Conservation (phyloP, 768 basidiomycete species). For the Omphalotus guepiniiformis region DNA sequence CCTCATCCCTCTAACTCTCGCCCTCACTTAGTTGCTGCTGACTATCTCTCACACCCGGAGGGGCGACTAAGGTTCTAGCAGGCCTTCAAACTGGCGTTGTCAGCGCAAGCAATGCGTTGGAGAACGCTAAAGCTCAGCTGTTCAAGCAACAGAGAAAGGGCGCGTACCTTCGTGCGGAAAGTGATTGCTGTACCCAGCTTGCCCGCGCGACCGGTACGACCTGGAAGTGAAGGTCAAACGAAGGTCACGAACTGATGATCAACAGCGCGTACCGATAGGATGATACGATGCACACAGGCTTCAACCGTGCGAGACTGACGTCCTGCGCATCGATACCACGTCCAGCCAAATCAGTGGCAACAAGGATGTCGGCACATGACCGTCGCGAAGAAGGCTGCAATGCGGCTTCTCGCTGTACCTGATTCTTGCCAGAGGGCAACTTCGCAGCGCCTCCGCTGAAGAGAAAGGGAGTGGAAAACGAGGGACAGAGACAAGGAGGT, state of each 20-base stretch:
- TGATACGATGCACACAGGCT: slow-evolving; percentile 97
- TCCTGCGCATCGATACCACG: slow-evolving; percentile 99
- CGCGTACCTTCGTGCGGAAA: slow-evolving; percentile 93
- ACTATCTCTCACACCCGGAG: slow-evolving; percentile 64
- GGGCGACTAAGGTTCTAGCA: slow-evolving; percentile 83
- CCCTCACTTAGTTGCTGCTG: slow-evolving; percentile 67
- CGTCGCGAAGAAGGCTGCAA: slow-evolving; percentile 80
- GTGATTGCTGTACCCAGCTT: slow-evolving; percentile 93
- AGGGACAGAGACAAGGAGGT: too few species aligned
- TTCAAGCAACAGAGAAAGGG: too few species aligned
- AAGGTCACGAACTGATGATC: too few species aligned
- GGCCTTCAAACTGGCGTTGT: slow-evolving; percentile 83
- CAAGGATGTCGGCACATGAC: slow-evolving; percentile 84
- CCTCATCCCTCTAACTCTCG: slow-evolving; percentile 51
- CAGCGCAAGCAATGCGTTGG: slow-evolving; percentile 74
- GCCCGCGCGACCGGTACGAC: slow-evolving; percentile 98
- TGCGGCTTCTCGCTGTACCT: slow-evolving; percentile 94
- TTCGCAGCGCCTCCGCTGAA: too few species aligned
- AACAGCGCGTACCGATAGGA: too few species aligned
- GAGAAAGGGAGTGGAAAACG: too few species aligned
- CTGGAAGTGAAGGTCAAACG: too few species aligned
- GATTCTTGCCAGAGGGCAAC: slow-evolving; percentile 96
- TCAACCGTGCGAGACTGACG: slow-evolving; percentile 96
- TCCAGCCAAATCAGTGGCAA: slow-evolving; percentile 96
- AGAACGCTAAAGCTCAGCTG: slow-evolving; percentile 82